Base-by-base conservation (phyloP, 73 alveolate genomes). In the Symbiodinium natans region DNA sequence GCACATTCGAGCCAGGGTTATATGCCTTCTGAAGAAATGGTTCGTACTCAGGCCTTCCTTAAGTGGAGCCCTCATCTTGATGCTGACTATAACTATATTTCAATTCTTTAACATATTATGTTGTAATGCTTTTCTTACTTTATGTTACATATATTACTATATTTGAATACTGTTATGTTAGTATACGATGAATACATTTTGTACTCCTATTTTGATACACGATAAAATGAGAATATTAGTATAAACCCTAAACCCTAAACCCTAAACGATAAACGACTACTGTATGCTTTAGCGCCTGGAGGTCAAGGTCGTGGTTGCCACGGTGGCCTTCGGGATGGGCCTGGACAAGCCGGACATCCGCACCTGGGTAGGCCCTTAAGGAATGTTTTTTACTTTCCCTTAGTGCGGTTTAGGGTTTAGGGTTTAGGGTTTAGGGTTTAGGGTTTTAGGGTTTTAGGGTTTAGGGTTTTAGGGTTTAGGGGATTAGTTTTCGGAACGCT, bases 321-420 rank as follows among this genome's bases (percentile, higher is more conserved):
- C 99, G 27, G 99, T 99, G 59, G 99, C 99, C 40, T 93, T 80
- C 7, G 99, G 99, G 27, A 99, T 99, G 99, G 99, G 99, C 68
- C 99, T 99, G 63, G 99, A 99, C 99, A 99, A 99, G 99, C 99
- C 99, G 13, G 99, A 99, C 93, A 99, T 99, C 86, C 97, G 99
- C 86, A 90, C 99, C 88, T 99, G 34, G 52, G 54, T 33, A 13
- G 33, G 2, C 33, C 7, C 33, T 54, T 54, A 11, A 54, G 21
- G 29, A 11, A 54, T 54, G 11, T 54, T 15, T 54, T 11, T 54
- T n/a, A n/a, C n/a, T n/a, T n/a, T n/a, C n/a, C n/a, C n/a, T n/a
- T n/a, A n/a, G n/a, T n/a, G n/a, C n/a, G n/a, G 86, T 19, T 11
- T 29, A 19, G 29, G 31, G 82, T 31, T 4, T n/a, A n/a, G n/a